These are phyloP conservation scores for Reutealis trisperma DNA, from an alignment of 345 rosid species.

Conservation along the genomic window DNA sequence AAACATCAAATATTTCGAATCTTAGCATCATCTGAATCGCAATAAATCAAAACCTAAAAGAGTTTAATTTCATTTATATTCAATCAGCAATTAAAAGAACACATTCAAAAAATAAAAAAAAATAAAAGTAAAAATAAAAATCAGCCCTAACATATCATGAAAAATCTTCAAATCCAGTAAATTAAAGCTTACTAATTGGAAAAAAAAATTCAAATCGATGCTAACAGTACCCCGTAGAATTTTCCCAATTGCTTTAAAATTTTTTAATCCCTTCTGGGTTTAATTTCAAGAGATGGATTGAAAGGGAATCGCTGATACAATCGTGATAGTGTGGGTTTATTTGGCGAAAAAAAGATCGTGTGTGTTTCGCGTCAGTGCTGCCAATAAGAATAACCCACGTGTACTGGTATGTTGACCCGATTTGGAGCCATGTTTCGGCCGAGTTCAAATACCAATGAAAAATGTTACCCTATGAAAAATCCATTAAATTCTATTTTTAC, in stretches of 20 bases:
- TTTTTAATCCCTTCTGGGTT: neutral
- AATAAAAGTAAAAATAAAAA: neutral
- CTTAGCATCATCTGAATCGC: neutral
- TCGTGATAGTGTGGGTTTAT: neutral
- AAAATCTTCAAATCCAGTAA: neutral
- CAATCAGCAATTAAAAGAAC: neutral
- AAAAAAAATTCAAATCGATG: neutral
- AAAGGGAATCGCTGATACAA: too few species aligned
- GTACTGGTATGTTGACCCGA: neutral
- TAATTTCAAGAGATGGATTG: neutral
- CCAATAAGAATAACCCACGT: slow-evolving; percentile 7
- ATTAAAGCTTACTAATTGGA: neutral
- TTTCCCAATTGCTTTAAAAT: neutral
- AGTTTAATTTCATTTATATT: neutral
- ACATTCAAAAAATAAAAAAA: neutral
- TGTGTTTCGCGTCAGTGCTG: neutral
- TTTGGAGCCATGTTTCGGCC: neutral
- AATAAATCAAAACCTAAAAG: neutral
- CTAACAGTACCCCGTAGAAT: neutral
- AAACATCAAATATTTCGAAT: neutral
- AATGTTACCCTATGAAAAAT: too few species aligned
- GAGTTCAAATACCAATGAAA: neutral
- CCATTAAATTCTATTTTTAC: too few species aligned
- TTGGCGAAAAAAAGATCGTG: too few species aligned
- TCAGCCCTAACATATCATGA: neutral